phyloP scores from a whole-genome alignment of 2,329 filamentous ascomycete genomes.

The Cercospora zeae-maydis region DNA sequence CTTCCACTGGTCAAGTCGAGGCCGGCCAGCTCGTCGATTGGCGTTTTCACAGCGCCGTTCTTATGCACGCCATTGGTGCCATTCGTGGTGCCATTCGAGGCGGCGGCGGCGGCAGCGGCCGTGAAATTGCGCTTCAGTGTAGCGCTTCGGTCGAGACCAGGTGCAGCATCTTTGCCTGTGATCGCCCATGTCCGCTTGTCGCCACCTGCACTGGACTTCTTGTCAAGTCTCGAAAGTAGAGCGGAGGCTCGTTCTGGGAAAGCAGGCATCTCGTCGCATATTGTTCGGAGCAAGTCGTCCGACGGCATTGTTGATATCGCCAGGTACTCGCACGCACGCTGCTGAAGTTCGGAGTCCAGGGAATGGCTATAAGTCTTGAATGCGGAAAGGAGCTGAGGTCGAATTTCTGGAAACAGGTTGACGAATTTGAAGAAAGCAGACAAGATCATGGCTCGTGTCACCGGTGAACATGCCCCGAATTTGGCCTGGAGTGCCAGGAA shows the following conservation, averaged over 20 bases:
- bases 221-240: conserved; percentile 83
- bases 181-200: conserved; percentile 97
- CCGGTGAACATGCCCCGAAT: conserved; percentile 80
- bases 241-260: conserved; percentile 94
- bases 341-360: conserved; percentile 90
- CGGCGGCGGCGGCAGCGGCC: conserved; percentile 40
- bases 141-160: conserved; percentile 66
- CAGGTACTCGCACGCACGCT: conserved; percentile 92
- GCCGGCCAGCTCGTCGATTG: conserved; percentile 66
- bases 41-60: conserved; percentile 32
- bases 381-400: conserved; percentile 84
- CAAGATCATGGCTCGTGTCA: conserved; percentile 87
- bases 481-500: conserved; percentile 90
- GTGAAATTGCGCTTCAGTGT: conserved; percentile 80
- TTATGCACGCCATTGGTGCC: conserved; percentile 26
- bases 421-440: conserved; percentile 97
- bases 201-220: conserved; percentile 81
- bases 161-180: conserved; percentile 78
- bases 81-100: conserved; percentile 33
- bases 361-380: conserved; percentile 93
- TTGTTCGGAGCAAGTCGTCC: conserved; percentile 85
- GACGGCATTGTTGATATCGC: conserved; percentile 78
- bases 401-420: conserved; percentile 97
- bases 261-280: conserved; percentile 98
- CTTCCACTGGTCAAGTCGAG: conserved; percentile 69